Base-by-base conservation (phyloP, 495 filamentous ascomycete genomes). In the Collariella sp. region DNA sequence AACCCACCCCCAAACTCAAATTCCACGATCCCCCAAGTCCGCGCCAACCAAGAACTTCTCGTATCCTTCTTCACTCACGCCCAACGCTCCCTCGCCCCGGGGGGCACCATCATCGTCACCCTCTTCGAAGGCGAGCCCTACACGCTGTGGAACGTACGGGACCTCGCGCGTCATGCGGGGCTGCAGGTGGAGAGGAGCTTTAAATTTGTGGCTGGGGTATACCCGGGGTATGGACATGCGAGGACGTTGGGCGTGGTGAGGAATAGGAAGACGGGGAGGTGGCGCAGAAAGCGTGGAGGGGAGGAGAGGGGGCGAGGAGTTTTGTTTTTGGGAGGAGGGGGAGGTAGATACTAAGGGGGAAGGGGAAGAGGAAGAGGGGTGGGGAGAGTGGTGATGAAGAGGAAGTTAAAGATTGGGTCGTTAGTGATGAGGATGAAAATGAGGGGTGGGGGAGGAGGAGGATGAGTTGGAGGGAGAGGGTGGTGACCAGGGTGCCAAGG, bases 121-220 rank as follows among this genome's bases (percentile, higher is more conserved):
- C 67, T 96, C 5, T 97, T 98, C 65, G 91, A 96, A 68, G 86
- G 85, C 36, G 83, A 91, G 63, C 93, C 91, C 1, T 98, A 98
- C 67, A 89, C 87, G 9, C 76, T 96, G 11, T 98, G 93, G 93
- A 95, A 97, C 68, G 80, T 96, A 31, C 80, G 83, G 18, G 89
- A 95, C 67, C 72, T 98, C 18, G 93, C 83, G 5, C 75, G 89
- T 4, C 87, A 94, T 69, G 76, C 77, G 7, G 90, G 88, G 19
- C 72, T 96, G 45, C 75, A 77, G 45, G 87, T 95, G 47, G 76
- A 82, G 50, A 75, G 81, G 50, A 94, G 88, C 67, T 95, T 91
- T 64, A 72, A 66, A 53, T 97, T 96, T 62, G 79, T 82, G 24
- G 81, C 84, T 44, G 70, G 63, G 39, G 83, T 76, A 13, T 98